Base-by-base conservation (phyloP, 352 stramenopile species). In the Elongisporangium undulatum region DNA sequence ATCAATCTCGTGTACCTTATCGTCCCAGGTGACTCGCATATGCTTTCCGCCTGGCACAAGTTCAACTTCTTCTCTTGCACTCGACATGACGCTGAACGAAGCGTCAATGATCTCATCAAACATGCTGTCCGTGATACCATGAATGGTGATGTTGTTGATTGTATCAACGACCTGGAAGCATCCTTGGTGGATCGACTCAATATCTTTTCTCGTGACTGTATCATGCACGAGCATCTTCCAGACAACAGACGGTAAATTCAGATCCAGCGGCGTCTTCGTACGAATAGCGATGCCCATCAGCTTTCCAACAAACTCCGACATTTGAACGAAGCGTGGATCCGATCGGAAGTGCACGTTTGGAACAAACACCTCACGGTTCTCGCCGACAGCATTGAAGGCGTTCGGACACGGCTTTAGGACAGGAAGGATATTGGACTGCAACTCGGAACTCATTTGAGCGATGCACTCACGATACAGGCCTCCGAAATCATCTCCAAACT, bases 231-330 rank as follows among this genome's bases (percentile, higher is more conserved):
- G 56, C n/a, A 90, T 59, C 61, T 98, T 98, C 94, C 95, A 98
- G 20, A 98, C 85, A 17, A 97, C 75, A 0, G 87, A 72, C 22
- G 94, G 87, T 22, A 98, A 68, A 56, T 97, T 97, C 49, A 98
- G 63, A 45, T 96, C 91, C 15, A 98, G 73, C 53, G 90, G 94
- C 24, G 94, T 96, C 75, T 97, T 97, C 19, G 89, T 96, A 45
- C 95, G 90, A 34, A 98, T 87, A 20, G 92, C 91, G 51, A 98
- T 91, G 20, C 94, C 95, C 59, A 97, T 96, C 17, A 98, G 75
- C 62, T 98, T 97, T 16, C 95, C 95, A 15, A 98, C 75, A 62
- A 98, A 98, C 59, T 96, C 85, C 41, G 94, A 92, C 92, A 98
- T 98, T 21, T 89, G 74, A 0, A 95, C 66, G 8, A 85, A 72